Base-by-base conservation (phyloP, 2,329 filamentous ascomycete species). In the Penicillium sp. region DNA sequence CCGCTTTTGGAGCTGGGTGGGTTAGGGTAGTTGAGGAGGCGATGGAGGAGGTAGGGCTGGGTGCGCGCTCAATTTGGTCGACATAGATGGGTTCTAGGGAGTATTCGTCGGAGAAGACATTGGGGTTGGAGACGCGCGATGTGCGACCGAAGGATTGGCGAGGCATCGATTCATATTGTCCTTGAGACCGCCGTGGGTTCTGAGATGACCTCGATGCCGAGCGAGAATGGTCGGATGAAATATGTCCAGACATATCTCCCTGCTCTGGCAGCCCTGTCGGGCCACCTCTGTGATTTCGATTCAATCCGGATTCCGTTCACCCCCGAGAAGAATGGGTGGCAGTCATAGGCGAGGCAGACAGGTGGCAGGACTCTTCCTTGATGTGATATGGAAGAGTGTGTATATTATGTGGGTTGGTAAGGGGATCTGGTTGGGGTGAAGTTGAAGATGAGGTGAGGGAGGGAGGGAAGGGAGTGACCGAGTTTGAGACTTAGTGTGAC, bases 51-150 rank as follows among this genome's bases (percentile, higher is more conserved):
- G 68, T 68, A 16, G 68, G 65, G 48, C 65, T 72, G 50, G 64
- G 67, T 33, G 66, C 68, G 35, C 68, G 66, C 48, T 70, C 68
- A 50, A 71, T 65, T 52, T 66, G 66, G 62, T 71, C 68, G 53
- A 68, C 55, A 56, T 78, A 70, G 48, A 77, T 67, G 13, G 73
- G 69, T 59, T 80, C 76, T 62, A 80, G 63, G 9, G 77, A 78
- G 63, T 77, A 79, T 43, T 80, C 77, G 63, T 81, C 79, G 58
- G 78, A 78, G 65, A 81, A 81, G 37, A 81, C 72, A 65, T 80
- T 75, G 47, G 74, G 72, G 59, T 77, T 75, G 43, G 72, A 69
- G 44, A 64, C 67, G 51, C 62, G 68, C 39, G 71, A 70, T 33
- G 65, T 70, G 59, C 64, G 69, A 69, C 63, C 61, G 55, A 70